Percentiles rank a stretch among this genome's conserved stretches.
Evolutionary conservation across 2,329 filamentous ascomycete species (phyloP).

Genomic region (Akanthomyces muscarius): DNA sequence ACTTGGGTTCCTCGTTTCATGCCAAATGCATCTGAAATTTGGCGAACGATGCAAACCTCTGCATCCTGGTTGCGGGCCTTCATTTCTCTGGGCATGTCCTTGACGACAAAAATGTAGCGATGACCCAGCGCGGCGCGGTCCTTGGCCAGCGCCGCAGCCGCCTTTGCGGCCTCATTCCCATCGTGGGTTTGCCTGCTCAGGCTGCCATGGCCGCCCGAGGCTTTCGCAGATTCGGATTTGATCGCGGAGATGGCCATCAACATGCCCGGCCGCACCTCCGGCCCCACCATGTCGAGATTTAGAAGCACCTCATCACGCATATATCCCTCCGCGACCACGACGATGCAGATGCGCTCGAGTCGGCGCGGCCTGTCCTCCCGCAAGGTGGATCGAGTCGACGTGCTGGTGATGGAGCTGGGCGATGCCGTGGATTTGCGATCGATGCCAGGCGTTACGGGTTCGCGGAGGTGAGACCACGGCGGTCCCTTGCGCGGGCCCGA

Average conservation of each 20-base stretch:
- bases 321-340: constrained; percentile 67
- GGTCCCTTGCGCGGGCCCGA: constrained; percentile 43
- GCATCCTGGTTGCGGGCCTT: constrained; percentile 60
- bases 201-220: constrained; percentile 27
- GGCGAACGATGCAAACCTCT: constrained; percentile 71
- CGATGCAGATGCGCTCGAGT: constrained; percentile 47
- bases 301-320: constrained; percentile 75
- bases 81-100: constrained; percentile 65
- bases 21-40: constrained; percentile 75
- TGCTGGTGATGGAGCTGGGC: constrained; percentile 45
- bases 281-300: constrained; percentile 67
- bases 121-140: constrained; percentile 27
- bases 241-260: constrained; percentile 69
- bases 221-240: constrained; percentile 45
- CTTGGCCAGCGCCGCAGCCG: constrained; percentile 20
- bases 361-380: constrained; percentile 32
- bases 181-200: constrained; percentile 32
- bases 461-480: constrained; percentile 52
- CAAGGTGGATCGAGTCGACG: constrained; percentile 48
- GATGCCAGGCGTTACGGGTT: constrained; percentile 45
- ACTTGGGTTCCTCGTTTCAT: constrained; percentile 74
- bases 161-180: constrained; percentile 24
- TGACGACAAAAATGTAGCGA: constrained; percentile 67
- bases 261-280: constrained; percentile 59
- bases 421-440: constrained; percentile 34